These are phyloP conservation scores for Pharnaceum exiguum DNA, from an alignment of 148 eudicot species.

Conservation along the genomic window DNA sequence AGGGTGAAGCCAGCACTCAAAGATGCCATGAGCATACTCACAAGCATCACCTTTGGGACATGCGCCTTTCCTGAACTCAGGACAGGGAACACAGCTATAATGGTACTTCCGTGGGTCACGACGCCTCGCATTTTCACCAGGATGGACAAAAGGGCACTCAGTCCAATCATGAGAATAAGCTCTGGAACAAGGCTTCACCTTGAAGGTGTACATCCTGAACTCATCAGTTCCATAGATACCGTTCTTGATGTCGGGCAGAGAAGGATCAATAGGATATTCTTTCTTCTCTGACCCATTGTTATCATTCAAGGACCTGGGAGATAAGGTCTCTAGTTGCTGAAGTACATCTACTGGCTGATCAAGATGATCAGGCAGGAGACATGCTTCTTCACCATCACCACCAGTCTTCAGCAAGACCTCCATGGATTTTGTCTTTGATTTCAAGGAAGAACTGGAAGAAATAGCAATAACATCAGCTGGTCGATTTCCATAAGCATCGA, in stretches of 20 bases:
- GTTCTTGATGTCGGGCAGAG: constrained; percentile 83
- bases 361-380: constrained; percentile 20
- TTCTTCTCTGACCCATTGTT: constrained; percentile 59
- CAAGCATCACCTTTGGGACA: constrained; percentile 80
- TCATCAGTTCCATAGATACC: constrained; percentile 88
- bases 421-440: constrained; percentile 46
- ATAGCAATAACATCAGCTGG: constrained; percentile 57
- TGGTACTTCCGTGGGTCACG: constrained; percentile 84
- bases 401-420: constrained; percentile 44
- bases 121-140: constrained; percentile 94
- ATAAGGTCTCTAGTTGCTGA: constrained; percentile 16
- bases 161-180: constrained; percentile 99
- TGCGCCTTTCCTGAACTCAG: constrained; percentile 76
- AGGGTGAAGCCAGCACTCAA: constrained; percentile 98
- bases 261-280: constrained; percentile 79
- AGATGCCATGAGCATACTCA: constrained; percentile 93
- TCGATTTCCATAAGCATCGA: constrained; percentile 56
- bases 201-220: constrained; percentile 86
- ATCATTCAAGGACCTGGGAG: constrained; percentile 29
- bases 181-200: constrained; percentile 93
- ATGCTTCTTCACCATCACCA: constrained; percentile 22
- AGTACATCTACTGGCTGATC: constrained; percentile 7
- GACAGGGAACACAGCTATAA: constrained; percentile 93
- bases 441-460: constrained; percentile 24
- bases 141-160: constrained; percentile 95